Percentiles rank a stretch among this genome's conserved stretches.
Conservation (phyloP, 1,139 yeast genomes). For the Geotrichum aggregatum region DNA sequence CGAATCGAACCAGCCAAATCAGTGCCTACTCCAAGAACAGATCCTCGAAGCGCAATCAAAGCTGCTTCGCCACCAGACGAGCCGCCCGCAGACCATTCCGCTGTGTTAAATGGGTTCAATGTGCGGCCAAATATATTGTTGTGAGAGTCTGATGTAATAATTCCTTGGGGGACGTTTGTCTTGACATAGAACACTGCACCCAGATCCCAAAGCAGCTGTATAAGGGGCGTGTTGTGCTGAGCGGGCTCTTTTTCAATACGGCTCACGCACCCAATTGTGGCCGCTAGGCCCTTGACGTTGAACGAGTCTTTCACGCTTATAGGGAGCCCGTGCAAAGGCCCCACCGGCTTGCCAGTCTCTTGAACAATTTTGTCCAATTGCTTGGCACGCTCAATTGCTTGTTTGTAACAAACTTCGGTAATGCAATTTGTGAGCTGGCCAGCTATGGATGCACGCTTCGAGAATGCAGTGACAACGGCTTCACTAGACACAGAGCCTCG, state of each 20-base stretch:
- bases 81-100: constrained; percentile 49
- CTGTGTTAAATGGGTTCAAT: constrained; percentile 45
- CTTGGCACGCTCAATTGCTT: constrained; percentile 40
- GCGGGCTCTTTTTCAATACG: constrained; percentile 31
- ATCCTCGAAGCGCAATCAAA: constrained; percentile 47
- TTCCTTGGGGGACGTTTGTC: constrained; percentile 57
- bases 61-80: constrained; percentile 65
- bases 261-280: constrained; percentile 42
- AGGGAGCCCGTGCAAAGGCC: constrained; percentile 53
- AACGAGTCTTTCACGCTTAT: constrained; percentile 50
- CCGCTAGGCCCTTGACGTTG: constrained; percentile 43
- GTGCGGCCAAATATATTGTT: constrained; percentile 50
- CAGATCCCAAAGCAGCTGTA: constrained; percentile 44
- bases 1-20: constrained; percentile 65
- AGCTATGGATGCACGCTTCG: constrained; percentile 53
- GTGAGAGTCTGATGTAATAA: constrained; percentile 51
- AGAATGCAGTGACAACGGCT: constrained; percentile 49
- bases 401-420: constrained; percentile 34
- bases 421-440: constrained; percentile 34
- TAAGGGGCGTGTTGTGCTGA: constrained; percentile 33
- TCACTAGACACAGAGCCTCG: constrained; percentile 44
- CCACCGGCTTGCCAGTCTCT: constrained; percentile 40
- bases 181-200: constrained; percentile 58
- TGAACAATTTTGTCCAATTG: constrained; percentile 40
- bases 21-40: constrained; percentile 55